Evolutionary conservation across 352 stramenopile genomes (phyloP).

Genomic region (Pythium utonaiense): DNA sequence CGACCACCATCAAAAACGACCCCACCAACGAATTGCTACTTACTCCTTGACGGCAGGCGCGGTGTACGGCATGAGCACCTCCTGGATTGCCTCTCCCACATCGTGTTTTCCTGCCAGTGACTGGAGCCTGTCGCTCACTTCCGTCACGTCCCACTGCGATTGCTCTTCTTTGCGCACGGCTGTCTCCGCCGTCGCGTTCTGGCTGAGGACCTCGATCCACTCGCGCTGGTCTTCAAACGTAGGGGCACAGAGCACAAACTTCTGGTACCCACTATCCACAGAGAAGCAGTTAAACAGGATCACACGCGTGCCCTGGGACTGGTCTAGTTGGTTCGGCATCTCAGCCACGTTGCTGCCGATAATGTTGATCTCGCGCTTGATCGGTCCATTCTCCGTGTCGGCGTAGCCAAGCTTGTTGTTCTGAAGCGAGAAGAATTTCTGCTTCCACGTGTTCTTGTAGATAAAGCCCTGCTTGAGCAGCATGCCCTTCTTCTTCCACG

Average conservation of each 20-base stretch:
- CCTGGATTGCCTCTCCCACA: constrained; percentile 57
- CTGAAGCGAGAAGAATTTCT: constrained; percentile 82
- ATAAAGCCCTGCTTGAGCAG: constrained; percentile 88
- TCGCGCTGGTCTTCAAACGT: constrained; percentile 88
- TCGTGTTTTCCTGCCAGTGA: constrained; percentile 77
- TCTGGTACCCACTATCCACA: constrained; percentile 79
- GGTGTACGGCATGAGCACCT: constrained; percentile 73
- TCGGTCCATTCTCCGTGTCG: constrained; percentile 71
- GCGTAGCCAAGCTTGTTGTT: constrained; percentile 87
- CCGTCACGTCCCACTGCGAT: constrained; percentile 67
- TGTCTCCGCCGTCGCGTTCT: constrained; percentile 82
- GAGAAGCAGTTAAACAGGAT: constrained; percentile 87
- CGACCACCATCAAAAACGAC: neutral
- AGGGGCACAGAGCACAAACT: constrained; percentile 78
- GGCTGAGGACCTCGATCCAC: constrained; percentile 84
- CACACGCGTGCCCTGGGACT: constrained; percentile 79
- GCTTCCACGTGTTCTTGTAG: constrained; percentile 90
- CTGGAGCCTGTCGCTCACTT: constrained; percentile 77
- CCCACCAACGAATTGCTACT: constrained; percentile 21
- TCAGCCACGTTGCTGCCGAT: constrained; percentile 78
- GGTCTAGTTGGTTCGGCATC: constrained; percentile 85
- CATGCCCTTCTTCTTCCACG: constrained; percentile 88
- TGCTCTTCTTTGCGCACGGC: constrained; percentile 74
- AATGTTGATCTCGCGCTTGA: constrained; percentile 88
- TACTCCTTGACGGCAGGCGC: constrained; percentile 86